Conservation (phyloP, 2,329 filamentous ascomycete genomes). For the Colletotrichum sp. region DNA sequence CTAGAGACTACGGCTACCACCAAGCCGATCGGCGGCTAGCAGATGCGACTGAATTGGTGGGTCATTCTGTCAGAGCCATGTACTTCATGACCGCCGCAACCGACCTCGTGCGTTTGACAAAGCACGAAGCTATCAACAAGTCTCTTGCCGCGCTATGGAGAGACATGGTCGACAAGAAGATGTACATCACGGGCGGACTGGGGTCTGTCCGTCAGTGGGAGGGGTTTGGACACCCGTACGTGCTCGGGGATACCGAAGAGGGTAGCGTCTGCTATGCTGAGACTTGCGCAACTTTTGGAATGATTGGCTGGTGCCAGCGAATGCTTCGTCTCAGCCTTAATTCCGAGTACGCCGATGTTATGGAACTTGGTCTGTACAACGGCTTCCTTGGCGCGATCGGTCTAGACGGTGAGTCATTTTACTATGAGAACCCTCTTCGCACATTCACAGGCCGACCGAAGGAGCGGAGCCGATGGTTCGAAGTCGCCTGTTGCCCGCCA, state of each 20-base stretch:
- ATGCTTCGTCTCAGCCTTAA: neutral
- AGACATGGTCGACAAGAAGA: constrained; percentile 66
- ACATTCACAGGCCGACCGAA: neutral
- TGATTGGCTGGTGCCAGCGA: neutral
- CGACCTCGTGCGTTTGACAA: constrained; percentile 47
- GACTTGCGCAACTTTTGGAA: neutral
- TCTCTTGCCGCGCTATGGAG: constrained; percentile 57
- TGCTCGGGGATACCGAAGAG: neutral
- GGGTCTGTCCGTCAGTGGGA: constrained; percentile 40
- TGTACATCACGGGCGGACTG: constrained; percentile 67
- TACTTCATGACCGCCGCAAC: constrained; percentile 64
- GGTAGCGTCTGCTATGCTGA: neutral
- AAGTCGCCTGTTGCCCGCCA: constrained; percentile 2
- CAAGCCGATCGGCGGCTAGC: constrained; percentile 61
- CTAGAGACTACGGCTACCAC: constrained; percentile 49
- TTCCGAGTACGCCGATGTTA: neutral
- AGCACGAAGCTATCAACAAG: constrained; percentile 32
- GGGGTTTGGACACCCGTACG: neutral
- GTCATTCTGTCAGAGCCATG: constrained; percentile 64
- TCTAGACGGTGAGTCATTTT: neutral
- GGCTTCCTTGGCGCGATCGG: neutral
- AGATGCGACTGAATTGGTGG: constrained; percentile 59
- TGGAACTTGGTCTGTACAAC: neutral
- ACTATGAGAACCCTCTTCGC: constrained; percentile 4
- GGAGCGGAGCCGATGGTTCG: neutral